Evolutionary conservation across 345 rosid genomes (phyloP).

Genomic region (Sonneratia caseolaris): DNA sequence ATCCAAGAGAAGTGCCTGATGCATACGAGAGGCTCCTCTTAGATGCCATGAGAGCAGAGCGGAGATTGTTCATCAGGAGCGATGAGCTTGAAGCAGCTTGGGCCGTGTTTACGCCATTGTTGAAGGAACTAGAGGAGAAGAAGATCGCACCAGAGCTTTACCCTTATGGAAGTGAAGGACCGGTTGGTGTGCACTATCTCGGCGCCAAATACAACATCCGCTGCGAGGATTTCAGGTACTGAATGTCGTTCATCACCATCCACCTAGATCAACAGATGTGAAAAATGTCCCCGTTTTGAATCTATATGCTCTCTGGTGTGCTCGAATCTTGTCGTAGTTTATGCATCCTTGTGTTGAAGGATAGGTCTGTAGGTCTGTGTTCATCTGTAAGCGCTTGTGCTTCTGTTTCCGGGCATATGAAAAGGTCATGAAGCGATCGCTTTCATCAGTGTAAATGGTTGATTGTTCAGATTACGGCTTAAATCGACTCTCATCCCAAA

Average conservation of each 20-base stretch:
- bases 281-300: background rate
- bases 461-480: background rate
- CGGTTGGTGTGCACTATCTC: constrained; percentile 40
- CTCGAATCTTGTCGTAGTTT: background rate
- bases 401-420: too few relatives aligned
- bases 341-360: background rate
- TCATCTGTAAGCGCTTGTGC: too few relatives aligned
- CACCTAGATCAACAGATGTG: background rate
- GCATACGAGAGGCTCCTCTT: constrained; percentile 44
- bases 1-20: constrained; percentile 29
- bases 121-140: constrained; percentile 28
- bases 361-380: too few relatives aligned
- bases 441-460: background rate
- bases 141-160: constrained; percentile 38
- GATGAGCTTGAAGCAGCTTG: constrained; percentile 52
- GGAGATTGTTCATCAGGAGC: constrained; percentile 34
- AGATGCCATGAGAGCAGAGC: constrained; percentile 38
- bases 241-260: background rate
- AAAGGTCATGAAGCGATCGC: background rate
- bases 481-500: background rate
- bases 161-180: constrained; percentile 38
- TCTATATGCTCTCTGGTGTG: background rate
- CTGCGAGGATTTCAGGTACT: constrained; percentile 26
- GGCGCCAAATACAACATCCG: constrained; percentile 37
- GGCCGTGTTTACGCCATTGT: constrained; percentile 36